Evolutionary conservation across 176 grass and related monocot genomes (phyloP).

Genomic region (Juncus effusus): DNA sequence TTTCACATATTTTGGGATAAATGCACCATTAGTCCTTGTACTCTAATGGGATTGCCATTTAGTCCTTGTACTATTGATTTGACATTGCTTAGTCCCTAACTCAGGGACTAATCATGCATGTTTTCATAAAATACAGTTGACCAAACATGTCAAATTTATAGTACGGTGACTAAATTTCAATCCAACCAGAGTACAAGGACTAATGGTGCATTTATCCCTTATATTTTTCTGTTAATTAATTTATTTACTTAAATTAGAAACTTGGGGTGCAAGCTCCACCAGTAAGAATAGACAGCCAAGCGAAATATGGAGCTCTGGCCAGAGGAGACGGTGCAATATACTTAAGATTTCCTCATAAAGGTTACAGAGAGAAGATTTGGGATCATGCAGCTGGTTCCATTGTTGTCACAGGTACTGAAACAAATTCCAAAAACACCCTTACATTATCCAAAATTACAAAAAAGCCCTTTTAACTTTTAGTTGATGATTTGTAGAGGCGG

Average conservation of each 20-base stretch:
- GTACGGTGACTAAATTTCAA: too few relatives aligned
- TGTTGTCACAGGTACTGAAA: constrained; percentile 64
- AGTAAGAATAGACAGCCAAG: constrained; percentile 94
- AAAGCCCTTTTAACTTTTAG: background rate
- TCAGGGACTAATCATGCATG: too few relatives aligned
- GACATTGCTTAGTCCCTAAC: too few relatives aligned
- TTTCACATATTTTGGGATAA: too few relatives aligned
- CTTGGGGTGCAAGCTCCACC: constrained; percentile 89
- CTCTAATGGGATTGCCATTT: too few relatives aligned
- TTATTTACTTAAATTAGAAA: constrained; percentile 40
- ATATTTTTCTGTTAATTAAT: too few relatives aligned
- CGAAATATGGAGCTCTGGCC: constrained; percentile 93
- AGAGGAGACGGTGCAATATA: constrained; percentile 91
- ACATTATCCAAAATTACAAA: background rate
- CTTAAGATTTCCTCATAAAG: constrained; percentile 81
- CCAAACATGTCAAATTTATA: too few relatives aligned
- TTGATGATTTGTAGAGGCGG: constrained; percentile 57
- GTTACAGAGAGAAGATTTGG: constrained; percentile 97
- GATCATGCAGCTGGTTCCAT: constrained; percentile 96
- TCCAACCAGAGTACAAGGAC: too few relatives aligned
- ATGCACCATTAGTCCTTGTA: too few relatives aligned
- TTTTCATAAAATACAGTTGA: too few relatives aligned
- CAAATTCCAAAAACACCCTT: background rate
- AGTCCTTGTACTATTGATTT: too few relatives aligned
- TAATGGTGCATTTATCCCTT: too few relatives aligned